phyloP scores from a whole-genome alignment of 2,329 filamentous ascomycete genomes.

The Colletotrichum theobromicola region DNA sequence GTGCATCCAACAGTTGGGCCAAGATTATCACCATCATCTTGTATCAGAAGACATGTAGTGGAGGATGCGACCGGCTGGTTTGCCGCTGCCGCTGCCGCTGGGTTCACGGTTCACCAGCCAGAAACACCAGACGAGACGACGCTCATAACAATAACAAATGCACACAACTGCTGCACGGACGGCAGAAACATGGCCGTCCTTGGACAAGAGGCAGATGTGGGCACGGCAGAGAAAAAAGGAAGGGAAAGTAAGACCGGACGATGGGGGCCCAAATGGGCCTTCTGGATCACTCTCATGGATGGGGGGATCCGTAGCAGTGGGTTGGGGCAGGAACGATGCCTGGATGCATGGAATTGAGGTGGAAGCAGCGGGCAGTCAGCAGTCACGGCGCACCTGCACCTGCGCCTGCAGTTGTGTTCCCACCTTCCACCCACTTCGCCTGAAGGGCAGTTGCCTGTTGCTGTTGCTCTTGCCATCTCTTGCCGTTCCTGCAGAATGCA shows the following conservation, averaged over 20 bases:
- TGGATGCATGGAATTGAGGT: neutral
- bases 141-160: neutral
- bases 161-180: slow-evolving; percentile 4
- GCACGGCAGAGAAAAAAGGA: neutral
- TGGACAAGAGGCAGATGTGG: neutral
- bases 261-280: neutral
- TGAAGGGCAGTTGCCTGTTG: neutral
- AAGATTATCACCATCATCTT: neutral
- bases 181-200: neutral
- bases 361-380: neutral
- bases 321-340: neutral
- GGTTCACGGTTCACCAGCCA: neutral
- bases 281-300: neutral
- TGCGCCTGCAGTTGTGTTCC: neutral
- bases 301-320: neutral
- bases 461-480: neutral
- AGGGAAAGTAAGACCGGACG: neutral
- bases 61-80: neutral
- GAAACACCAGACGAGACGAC: slow-evolving; percentile 17
- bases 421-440: neutral
- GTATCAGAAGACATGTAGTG: neutral
- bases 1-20: neutral
- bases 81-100: neutral
- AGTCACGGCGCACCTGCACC: neutral
- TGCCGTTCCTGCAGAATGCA: neutral